phyloP scores from a whole-genome alignment of 352 stramenopile species.

The Saprolegnia diclina region DNA sequence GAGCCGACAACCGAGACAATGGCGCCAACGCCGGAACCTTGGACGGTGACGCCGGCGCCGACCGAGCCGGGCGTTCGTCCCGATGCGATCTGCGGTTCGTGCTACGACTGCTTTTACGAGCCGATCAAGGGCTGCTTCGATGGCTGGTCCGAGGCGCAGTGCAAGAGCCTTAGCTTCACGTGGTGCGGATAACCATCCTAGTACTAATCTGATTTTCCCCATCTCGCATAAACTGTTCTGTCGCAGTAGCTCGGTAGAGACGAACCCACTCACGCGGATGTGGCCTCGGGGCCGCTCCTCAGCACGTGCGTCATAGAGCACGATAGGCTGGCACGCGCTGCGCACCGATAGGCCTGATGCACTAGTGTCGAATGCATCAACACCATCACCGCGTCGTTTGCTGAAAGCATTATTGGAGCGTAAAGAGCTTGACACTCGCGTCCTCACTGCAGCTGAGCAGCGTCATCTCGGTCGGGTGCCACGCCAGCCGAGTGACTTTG shows the following conservation, averaged over 20 bases:
- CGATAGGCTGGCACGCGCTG: no score
- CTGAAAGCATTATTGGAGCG: background rate
- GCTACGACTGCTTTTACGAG: conserved; percentile 20
- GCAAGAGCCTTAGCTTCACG: conserved; percentile 5
- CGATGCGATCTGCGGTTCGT: conserved; percentile 9
- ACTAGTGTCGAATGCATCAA: no score
- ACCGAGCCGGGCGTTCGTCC: background rate
- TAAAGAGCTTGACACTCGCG: background rate
- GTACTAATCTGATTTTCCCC: background rate
- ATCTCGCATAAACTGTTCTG: no score
- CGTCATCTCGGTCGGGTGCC: conserved; percentile 27
- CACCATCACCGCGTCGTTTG: no score
- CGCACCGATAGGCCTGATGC: no score
- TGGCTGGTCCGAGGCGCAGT: conserved; percentile 21
- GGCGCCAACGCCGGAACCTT: background rate
- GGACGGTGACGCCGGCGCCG: background rate
- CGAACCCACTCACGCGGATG: no score
- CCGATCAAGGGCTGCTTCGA: conserved; percentile 9
- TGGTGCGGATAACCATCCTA: conserved; percentile 20
- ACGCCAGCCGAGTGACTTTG: conserved; percentile 45
- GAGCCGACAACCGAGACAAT: background rate
- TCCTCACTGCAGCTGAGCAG: conserved; percentile 3
- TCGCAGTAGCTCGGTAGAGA: no score
- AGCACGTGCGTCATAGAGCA: no score
- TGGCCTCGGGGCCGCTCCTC: no score